These are phyloP conservation scores for Vitis hybrid DNA, from an alignment of 177 flowering plant species.

Conservation along the genomic window DNA sequence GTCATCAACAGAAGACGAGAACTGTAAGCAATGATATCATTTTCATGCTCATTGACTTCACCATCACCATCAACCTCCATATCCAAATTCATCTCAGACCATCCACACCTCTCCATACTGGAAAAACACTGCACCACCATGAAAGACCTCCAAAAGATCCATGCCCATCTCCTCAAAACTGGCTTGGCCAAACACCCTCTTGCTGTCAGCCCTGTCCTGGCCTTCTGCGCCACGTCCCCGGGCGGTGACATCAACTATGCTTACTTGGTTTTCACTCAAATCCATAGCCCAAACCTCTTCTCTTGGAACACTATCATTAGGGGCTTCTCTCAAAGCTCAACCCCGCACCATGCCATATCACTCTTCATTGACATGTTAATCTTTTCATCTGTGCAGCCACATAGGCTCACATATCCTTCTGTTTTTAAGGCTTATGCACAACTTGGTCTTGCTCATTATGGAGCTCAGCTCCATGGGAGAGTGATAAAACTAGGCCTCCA, in stretches of 20 bases:
- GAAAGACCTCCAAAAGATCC: conserved; percentile 59
- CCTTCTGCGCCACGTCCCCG: conserved; percentile 62
- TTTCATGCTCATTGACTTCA: conserved; percentile 28
- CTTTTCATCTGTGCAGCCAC: conserved; percentile 42
- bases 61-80: conserved; percentile 43
- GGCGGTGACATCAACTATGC: conserved; percentile 69
- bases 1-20: background rate
- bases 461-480: conserved; percentile 74
- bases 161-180: conserved; percentile 72
- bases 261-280: conserved; percentile 46
- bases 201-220: conserved; percentile 56
- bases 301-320: conserved; percentile 79
- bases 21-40: conserved; percentile 18
- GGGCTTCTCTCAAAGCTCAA: conserved; percentile 66
- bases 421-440: conserved; percentile 71
- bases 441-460: conserved; percentile 55
- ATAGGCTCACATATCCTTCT: conserved; percentile 71
- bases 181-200: conserved; percentile 47
- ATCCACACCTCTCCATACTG: conserved; percentile 46
- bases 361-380: conserved; percentile 61
- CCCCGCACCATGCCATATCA: conserved; percentile 48
- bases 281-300: conserved; percentile 51
- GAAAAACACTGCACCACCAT: conserved; percentile 55
- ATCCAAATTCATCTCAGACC: conserved; percentile 47
- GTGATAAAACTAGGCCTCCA: conserved; percentile 55